Evolutionary conservation across 2,329 filamentous ascomycete genomes (phyloP).

Genomic region (Cladophialophora yegresii): DNA sequence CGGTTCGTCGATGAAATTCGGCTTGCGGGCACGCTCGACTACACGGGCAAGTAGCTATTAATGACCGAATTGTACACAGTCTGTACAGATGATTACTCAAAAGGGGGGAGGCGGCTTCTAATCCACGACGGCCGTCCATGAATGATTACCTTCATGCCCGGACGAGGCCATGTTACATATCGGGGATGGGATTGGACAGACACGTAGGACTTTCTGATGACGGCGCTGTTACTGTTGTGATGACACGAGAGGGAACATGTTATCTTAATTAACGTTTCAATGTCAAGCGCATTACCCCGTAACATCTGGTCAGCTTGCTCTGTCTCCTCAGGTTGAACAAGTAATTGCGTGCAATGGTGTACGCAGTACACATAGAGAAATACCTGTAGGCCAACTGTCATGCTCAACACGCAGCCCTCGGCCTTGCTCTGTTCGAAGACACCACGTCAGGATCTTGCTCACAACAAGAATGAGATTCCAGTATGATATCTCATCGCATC

Average conservation of each 20-base stretch:
- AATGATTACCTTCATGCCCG: background rate
- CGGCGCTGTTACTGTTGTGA: background rate
- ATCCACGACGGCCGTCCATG: conserved; percentile 20
- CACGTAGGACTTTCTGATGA: background rate
- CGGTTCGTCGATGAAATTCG: conserved; percentile 48
- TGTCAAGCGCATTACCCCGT: background rate
- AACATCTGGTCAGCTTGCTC: background rate
- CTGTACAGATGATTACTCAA: conserved; percentile 22
- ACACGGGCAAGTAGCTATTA: conserved; percentile 31
- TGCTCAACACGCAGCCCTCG: background rate
- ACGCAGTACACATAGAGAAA: background rate
- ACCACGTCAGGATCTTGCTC: background rate
- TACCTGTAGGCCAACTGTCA: background rate
- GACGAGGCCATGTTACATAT: background rate
- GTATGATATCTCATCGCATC: background rate
- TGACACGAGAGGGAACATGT: background rate
- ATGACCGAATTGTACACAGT: conserved; percentile 13
- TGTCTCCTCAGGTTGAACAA: background rate
- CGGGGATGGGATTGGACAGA: background rate
- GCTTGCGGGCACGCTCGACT: conserved; percentile 47
- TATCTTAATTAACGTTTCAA: background rate
- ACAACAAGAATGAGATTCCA: background rate
- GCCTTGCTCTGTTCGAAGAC: background rate
- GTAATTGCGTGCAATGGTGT: background rate
- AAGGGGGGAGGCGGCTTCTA: conserved; percentile 8